phyloP scores from a whole-genome alignment of 495 filamentous ascomycete genomes.

The Podospora australis region DNA sequence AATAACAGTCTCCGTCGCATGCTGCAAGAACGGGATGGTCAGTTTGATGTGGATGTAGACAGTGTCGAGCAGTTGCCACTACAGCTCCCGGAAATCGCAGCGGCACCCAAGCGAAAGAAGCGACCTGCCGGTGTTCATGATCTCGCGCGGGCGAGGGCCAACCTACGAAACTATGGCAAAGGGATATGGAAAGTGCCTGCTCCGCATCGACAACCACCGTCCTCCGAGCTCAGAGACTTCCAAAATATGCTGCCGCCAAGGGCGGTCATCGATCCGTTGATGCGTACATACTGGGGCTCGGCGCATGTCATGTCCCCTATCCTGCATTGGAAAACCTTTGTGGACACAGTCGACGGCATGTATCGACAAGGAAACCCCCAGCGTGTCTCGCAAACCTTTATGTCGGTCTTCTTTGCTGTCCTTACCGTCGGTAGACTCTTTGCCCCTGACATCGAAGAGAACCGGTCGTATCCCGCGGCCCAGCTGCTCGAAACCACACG shows the following conservation, averaged over 20 bases:
- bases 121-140: slow-evolving; percentile 57
- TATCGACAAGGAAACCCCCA: slow-evolving; percentile 63
- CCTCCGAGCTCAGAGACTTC: slow-evolving; percentile 44
- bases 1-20: slow-evolving; percentile 62
- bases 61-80: slow-evolving; percentile 50
- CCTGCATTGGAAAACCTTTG: slow-evolving; percentile 84
- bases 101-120: slow-evolving; percentile 55
- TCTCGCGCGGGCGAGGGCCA: slow-evolving; percentile 61
- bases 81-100: slow-evolving; percentile 64
- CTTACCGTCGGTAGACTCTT: slow-evolving; percentile 82
- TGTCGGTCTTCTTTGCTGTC: slow-evolving; percentile 74
- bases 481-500: slow-evolving; percentile 66
- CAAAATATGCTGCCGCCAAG: slow-evolving; percentile 59
- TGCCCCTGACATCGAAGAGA: slow-evolving; percentile 47
- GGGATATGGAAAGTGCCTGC: slow-evolving; percentile 80
- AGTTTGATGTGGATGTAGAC: slow-evolving; percentile 56
- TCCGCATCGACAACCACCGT: slow-evolving; percentile 54
- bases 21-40: slow-evolving; percentile 40
- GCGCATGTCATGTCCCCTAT: slow-evolving; percentile 78
- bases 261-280: slow-evolving; percentile 63
- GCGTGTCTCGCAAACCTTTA: slow-evolving; percentile 65
- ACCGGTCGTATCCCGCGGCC: slow-evolving; percentile 56
- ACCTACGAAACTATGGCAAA: slow-evolving; percentile 65
- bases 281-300: slow-evolving; percentile 66
- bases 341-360: slow-evolving; percentile 65